Evolutionary conservation across 768 basidiomycete species (phyloP), one percentile per base, ranked within the genome.

Genomic region (Daedaleopsis nitida): DNA sequence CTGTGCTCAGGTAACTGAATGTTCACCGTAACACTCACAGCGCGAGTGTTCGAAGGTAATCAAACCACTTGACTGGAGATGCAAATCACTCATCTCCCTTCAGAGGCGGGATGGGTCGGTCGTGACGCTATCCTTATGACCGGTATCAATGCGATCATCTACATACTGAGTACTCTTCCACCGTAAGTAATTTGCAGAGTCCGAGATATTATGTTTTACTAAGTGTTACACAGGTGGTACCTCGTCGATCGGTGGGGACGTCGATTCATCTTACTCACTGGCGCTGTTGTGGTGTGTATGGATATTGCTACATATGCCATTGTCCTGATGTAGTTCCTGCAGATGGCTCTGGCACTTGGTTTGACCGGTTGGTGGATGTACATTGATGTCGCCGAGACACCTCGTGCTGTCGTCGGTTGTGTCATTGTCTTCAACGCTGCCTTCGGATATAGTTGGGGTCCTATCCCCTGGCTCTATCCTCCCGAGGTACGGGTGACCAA

Each of bases 81-180:
- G 17, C 23, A 32, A 47, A 1, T 24, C 34, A 35, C 38, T 54
- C 70, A 58, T 37, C n/a, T 34, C 42, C 52, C 58, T 61, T 35
- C 71, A 95, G 93, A 89, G 81, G 96, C 96, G 55, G 96, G 96
- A 58, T 98, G 95, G 94, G 81, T 95, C 55, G 96, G 96, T 14
- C 83, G 96, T 43, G 86, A 96, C 69, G 96, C 96, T 13, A 85
- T 98, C 62, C 80, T 98, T 24, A 98, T 98, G 96, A 93, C 95
- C 13, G 96, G 95, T 1, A 91, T 97, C 70, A 98, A 97, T 68
- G 86, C 89, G 8, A 78, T 91, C 56, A 88, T 94, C 62, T 94
- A 94, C 65, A 69, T 92, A 23, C 75, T 90, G 13, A 89, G 87
- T 69, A 92, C 93, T 5, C 74, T 96, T 43, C 92, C 92, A 6